Evolutionary conservation across 345 rosid genomes (phyloP), one percentile per base, ranked within the genome.

Genomic region (Iberis pinnata): DNA sequence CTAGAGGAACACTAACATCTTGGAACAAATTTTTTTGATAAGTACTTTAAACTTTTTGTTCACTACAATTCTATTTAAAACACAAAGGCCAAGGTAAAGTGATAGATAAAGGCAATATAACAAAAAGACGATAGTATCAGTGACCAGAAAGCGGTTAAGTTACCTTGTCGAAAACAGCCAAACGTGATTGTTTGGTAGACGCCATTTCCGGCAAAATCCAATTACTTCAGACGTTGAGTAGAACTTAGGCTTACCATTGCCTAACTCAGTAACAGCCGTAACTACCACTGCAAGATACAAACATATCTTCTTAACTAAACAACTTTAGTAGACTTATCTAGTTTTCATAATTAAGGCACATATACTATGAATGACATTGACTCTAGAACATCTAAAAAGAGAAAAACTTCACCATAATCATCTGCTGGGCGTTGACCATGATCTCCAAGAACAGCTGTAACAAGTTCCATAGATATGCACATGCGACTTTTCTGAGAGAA

Each of bases 391-490:
- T 49, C 38, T 31, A 25, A 33, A 11, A 49, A 47, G 11, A 6
- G 7, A 8, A 49, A 63, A 6, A 25, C 35, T 47, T 32, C 62
- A 90, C 98, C 96, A 65, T 76, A 90, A 62, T 90, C 98, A 26
- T 87, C 95, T 32, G 18, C 55, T 18, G 98, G 96, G 11, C 96
- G 89, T 53, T 90, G 96, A 33, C 98, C 98, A 65, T 90, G 98
- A 71, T 90, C 98, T 69, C 98, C 98, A 40, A 90, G 80, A 57
- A 90, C 96, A 43, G 98, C 98, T 29, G 98, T 90, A 19, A 90
- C 98, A 63, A 90, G 73, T 70, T 90, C 98, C 98, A 88, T 90
- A 41, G 98, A 90, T 75, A 90, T 76, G 75, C 86, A 87, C 80
- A 83, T 79, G 16, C 60, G 85, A 43, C 78, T 79, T 59, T 58